Percentiles rank a stretch among this genome's conserved stretches.
phyloP scores from a whole-genome alignment of 371 early-diverging fungal genomes.

The Syncephalastrum racemosum region DNA sequence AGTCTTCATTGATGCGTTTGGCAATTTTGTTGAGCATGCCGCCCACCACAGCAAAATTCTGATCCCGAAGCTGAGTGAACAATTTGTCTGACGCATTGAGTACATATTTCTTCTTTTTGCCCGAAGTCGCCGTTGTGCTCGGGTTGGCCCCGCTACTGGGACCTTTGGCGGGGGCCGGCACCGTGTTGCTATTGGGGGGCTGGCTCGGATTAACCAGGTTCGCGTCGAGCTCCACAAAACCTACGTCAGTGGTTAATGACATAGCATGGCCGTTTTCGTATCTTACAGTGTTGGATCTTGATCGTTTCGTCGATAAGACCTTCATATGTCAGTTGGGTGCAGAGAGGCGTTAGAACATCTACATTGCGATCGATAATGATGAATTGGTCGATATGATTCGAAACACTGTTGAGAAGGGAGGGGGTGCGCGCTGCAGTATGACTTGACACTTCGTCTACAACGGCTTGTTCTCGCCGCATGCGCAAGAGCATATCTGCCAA shows the following conservation, averaged over 20 bases:
- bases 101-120: slow-evolving; percentile 76
- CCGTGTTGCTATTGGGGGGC: slow-evolving; percentile 14
- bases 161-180: slow-evolving; percentile 13
- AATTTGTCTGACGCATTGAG: slow-evolving; percentile 80
- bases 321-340: slow-evolving; percentile 94
- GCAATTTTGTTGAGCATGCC: slow-evolving; percentile 81
- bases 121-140: slow-evolving; percentile 19
- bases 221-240: slow-evolving; percentile 65
- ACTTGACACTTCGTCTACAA: slow-evolving; percentile 49
- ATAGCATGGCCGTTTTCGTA: neutral
- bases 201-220: slow-evolving; percentile 41
- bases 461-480: slow-evolving; percentile 79
- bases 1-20: slow-evolving; percentile 77
- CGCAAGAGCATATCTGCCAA: slow-evolving; percentile 80
- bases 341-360: slow-evolving; percentile 88
- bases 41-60: slow-evolving; percentile 89
- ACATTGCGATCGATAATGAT: slow-evolving; percentile 88
- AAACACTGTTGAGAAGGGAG: slow-evolving; percentile 46
- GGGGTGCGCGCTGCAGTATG: slow-evolving; percentile 42
- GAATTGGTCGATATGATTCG: slow-evolving; percentile 82
- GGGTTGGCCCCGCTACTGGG: slow-evolving; percentile 8
- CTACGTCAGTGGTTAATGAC: slow-evolving; percentile 15
- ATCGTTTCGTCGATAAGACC: slow-evolving; percentile 87
- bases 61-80: slow-evolving; percentile 79
- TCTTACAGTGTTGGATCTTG: slow-evolving; percentile 61